A percentile compares a stretch with the other conserved stretches of the same genome.
Conservation (phyloP, 257 asterid species). For the Vinca minor region DNA sequence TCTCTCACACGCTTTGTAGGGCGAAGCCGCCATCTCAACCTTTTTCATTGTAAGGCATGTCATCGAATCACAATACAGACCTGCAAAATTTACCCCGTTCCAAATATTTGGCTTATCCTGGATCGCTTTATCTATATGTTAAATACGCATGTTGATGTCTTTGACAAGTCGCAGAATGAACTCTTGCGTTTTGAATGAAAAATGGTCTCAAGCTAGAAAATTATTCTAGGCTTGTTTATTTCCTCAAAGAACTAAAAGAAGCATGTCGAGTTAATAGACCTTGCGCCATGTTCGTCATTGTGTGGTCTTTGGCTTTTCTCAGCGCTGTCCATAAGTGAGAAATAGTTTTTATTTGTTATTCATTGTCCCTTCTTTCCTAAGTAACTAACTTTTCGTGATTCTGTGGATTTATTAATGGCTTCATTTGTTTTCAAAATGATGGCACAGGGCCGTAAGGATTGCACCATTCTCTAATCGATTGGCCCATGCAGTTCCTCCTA, state of each 20-base stretch:
- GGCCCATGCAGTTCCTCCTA: conserved; percentile 88
- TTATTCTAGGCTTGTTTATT: background rate
- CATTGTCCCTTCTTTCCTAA: background rate
- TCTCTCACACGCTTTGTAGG: background rate
- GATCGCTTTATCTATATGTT: background rate
- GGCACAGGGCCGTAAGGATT: conserved; percentile 90
- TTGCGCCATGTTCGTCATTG: background rate
- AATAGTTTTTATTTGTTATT: background rate
- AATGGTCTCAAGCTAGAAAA: background rate
- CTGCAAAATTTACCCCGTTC: background rate
- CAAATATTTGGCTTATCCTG: background rate
- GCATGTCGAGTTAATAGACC: background rate
- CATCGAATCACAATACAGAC: background rate
- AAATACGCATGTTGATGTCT: background rate
- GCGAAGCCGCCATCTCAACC: background rate
- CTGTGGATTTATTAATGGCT: background rate
- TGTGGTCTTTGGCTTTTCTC: background rate
- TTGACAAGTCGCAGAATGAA: background rate
- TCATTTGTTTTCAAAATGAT: conserved; percentile 19
- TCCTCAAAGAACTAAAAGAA: background rate
- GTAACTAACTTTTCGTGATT: background rate
- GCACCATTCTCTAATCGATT: conserved; percentile 98
- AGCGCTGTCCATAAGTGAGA: background rate
- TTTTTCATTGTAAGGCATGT: background rate
- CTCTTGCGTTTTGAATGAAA: background rate